These are phyloP conservation scores for Pseudomonodictys pantanalensis DNA, from an alignment of 495 filamentous ascomycete genomes.

Conservation along the genomic window DNA sequence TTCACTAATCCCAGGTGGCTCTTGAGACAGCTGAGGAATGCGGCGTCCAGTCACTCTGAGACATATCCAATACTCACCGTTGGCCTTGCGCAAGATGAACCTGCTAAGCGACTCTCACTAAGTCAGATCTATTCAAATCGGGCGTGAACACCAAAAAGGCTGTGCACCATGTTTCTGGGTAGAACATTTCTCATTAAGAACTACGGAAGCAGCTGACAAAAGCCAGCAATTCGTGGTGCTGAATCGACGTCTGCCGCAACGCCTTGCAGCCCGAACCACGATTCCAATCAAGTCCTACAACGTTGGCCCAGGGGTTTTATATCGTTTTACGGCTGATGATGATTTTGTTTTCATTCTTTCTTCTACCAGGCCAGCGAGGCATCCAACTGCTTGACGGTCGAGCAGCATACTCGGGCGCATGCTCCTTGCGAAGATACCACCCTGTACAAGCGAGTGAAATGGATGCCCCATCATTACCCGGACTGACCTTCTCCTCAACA, in stretches of 20 bases:
- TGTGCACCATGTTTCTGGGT: no score
- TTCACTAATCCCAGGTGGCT: neutral
- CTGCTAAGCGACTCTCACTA: no score
- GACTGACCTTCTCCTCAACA: slow-evolving; percentile 29
- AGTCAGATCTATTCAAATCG: no score
- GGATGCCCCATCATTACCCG: slow-evolving; percentile 4
- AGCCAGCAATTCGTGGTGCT: no score
- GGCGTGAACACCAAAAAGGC: no score
- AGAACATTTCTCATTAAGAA: no score
- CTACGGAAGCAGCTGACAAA: no score
- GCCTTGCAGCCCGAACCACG: neutral
- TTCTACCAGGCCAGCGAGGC: slow-evolving; percentile 22
- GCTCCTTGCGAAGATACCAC: neutral
- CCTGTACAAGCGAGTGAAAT: neutral
- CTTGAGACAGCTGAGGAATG: no score
- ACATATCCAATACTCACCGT: neutral
- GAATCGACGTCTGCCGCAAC: no score
- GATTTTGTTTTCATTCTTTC: slow-evolving; percentile 25
- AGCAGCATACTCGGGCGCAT: neutral
- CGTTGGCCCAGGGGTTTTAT: slow-evolving; percentile 9
- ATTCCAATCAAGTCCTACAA: slow-evolving; percentile 9
- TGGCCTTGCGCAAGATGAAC: no score
- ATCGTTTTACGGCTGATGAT: neutral
- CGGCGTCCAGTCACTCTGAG: neutral
- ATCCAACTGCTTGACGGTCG: no score